Base-by-base conservation (phyloP, 139 green algal species). In the Volvox africanus region DNA sequence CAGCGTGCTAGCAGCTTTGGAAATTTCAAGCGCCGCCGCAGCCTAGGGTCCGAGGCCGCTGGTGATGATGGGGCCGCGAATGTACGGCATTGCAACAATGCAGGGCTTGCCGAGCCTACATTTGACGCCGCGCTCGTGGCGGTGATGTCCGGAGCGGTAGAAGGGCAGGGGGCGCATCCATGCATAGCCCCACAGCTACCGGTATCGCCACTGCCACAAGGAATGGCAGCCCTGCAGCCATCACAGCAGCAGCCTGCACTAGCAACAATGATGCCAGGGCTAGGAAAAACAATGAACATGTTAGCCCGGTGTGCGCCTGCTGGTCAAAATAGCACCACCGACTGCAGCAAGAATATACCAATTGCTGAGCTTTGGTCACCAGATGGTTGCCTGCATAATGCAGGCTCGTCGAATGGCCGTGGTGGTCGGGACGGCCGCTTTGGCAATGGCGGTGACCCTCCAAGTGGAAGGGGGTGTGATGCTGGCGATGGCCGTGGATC, bases 1-100 rank as follows among this genome's bases (percentile, higher is more conserved):
- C 65, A 73, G 21, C 65, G 65, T 28, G 61, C 62, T 0, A 61
- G 82, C 62, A 71, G 32, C 50, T 75, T 33, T 21, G 82, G 82
- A 61, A 76, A 26, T 32, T 78, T 68, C 19, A 88, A 88, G 62
- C 82, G 82, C 32, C 82, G 82, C 32, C 82, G 82, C 62, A 88
- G 82, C 82, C 33, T 68, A 24, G 78, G 36, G 20, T n/a, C 18
- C 1, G 78, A 65, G 14, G 61, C 61, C n/a, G 61, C 81, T 30
- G 81, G 28, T 26, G 80, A 32, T 18, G 61, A 32, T 13, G 81
- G 24, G 16, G 61, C 61, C 0, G n/a, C n/a, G 61, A 76, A 17
- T 26, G 36, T 84, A 16, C 81, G 81, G 61, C 80, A 71, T 44
- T 86, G 80, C 80, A 86, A 44, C 55, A 86, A 30, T 26, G 32